Conservation (phyloP, 2,329 filamentous ascomycete genomes). For the Dothidotthia symphoricarpi region DNA sequence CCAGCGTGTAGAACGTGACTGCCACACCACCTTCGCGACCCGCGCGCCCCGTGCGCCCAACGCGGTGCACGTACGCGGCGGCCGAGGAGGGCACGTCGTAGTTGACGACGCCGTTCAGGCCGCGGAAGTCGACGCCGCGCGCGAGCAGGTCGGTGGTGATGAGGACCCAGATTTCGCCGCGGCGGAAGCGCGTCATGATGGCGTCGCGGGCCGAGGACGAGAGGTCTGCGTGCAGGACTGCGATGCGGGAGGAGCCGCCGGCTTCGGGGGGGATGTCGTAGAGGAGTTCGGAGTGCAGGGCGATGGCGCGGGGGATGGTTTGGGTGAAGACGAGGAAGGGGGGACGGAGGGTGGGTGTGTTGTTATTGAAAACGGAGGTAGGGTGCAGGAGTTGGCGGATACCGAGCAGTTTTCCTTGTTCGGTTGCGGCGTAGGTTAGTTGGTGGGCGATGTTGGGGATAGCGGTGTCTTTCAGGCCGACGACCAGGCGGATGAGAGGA, state of each 20-base stretch:
- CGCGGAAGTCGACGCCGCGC: conserved; percentile 89
- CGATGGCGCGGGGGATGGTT: conserved; percentile 85
- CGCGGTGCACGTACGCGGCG: conserved; percentile 88
- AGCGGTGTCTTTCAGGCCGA: conserved; percentile 94
- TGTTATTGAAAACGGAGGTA: conserved; percentile 54
- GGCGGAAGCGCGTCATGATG: conserved; percentile 87
- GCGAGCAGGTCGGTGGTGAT: conserved; percentile 94
- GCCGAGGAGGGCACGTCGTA: conserved; percentile 94
- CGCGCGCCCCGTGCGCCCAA: conserved; percentile 85
- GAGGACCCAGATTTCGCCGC: conserved; percentile 91
- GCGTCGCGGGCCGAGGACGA: conserved; percentile 70
- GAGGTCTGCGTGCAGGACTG: conserved; percentile 85
- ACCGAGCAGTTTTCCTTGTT: conserved; percentile 89
- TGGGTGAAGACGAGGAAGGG: conserved; percentile 96
- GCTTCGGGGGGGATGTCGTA: conserved; percentile 92
- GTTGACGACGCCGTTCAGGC: conserved; percentile 94
- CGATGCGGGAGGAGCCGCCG: conserved; percentile 79
- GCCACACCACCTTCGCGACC: conserved; percentile 84
- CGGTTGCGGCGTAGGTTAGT: conserved; percentile 85
- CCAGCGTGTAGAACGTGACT: conserved; percentile 92
- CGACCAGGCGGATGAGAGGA: conserved; percentile 76
- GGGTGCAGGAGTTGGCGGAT: conserved; percentile 87
- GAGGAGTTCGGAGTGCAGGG: conserved; percentile 82
- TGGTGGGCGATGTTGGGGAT: conserved; percentile 89
- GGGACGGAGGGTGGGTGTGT: conserved; percentile 62